These are phyloP conservation scores for Metschnikowia bowlesiae DNA, from an alignment of 805 yeast genomes.

Conservation along the genomic window DNA sequence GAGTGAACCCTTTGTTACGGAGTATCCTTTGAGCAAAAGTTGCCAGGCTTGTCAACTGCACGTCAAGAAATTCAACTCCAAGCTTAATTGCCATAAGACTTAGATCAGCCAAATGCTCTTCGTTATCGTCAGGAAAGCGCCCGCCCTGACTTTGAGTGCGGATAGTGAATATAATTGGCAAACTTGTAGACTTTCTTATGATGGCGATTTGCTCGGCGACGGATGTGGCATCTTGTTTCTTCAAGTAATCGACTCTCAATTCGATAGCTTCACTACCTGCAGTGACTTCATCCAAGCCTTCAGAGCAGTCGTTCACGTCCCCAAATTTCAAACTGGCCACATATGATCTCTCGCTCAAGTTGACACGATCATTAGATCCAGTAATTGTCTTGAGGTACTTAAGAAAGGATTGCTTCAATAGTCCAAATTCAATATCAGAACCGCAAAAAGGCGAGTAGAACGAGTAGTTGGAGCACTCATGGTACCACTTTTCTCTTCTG, in stretches of 20 bases:
- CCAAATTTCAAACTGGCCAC: constrained; percentile 71
- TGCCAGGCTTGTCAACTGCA: constrained; percentile 68
- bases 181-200: constrained; percentile 55
- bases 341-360: constrained; percentile 45
- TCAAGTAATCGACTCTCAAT: constrained; percentile 69
- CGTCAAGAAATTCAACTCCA: constrained; percentile 77
- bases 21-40: constrained; percentile 49
- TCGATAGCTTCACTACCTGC: constrained; percentile 81
- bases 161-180: constrained; percentile 80
- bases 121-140: constrained; percentile 58
- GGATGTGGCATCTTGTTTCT: constrained; percentile 45
- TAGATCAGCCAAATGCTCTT: constrained; percentile 45
- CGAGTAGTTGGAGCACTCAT: constrained; percentile 70
- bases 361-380: constrained; percentile 33
- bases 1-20: constrained; percentile 54
- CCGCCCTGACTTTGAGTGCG: constrained; percentile 84
- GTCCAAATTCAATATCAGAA: constrained; percentile 48
- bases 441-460: constrained; percentile 75
- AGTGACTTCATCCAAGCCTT: constrained; percentile 49
- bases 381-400: constrained; percentile 57
- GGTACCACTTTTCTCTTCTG: constrained; percentile 75
- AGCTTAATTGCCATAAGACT: constrained; percentile 61
- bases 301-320: constrained; percentile 45
- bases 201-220: constrained; percentile 72
- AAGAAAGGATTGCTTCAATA: constrained; percentile 55